Evolutionary conservation across 2,329 filamentous ascomycete species (phyloP), one percentile per base, ranked within the genome.

Genomic region (Lasiodiplodia sp.): DNA sequence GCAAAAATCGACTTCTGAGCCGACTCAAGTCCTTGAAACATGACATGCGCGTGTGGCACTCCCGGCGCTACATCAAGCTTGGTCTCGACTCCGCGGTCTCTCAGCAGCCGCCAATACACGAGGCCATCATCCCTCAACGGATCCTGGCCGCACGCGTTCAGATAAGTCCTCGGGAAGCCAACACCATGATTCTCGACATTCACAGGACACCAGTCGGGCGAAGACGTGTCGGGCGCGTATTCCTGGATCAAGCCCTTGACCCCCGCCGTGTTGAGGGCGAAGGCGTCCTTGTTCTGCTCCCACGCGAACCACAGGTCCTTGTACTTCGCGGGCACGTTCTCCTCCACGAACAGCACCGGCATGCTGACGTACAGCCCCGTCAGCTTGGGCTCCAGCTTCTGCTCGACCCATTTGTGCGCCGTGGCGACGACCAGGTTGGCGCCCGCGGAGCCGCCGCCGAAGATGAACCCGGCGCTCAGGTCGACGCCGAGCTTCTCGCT

Each of bases 121-220:
- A 72, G 52, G 10, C 21, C 69, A 5, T 70, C 69, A 28, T 72
- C 71, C 23, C 71, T 40, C n/a, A 71, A 21, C 23, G 67, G 66
- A 62, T 71, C 70, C 49, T 47, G 16, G 2, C 71, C 70, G 21
- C 66, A 70, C 1, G 68, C 65, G 37, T 65, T 62, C 25, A 69
- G 56, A 25, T 40, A 71, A 6, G 34, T 21, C 2, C 25, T 49
- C 16, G 71, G 70, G n/a, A 70, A 49, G 14, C 57, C 66, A 14
- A 18, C 12, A 3, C 21, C 28, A 23, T 40, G 49, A 2, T 53
- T 49, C 23, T 40, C 8, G 8, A 34, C 34, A 14, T 56, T 56
- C 28, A 66, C 14, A 2, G 63, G 63, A 6, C 31, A 44, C 31
- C 31, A 66, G 11, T 53, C 49, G 1, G 63, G 49, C 21, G 63